Evolutionary conservation across 805 yeast species (phyloP), one percentile per base, ranked within the genome.

Genomic region (Ogataea paradorogensis): DNA sequence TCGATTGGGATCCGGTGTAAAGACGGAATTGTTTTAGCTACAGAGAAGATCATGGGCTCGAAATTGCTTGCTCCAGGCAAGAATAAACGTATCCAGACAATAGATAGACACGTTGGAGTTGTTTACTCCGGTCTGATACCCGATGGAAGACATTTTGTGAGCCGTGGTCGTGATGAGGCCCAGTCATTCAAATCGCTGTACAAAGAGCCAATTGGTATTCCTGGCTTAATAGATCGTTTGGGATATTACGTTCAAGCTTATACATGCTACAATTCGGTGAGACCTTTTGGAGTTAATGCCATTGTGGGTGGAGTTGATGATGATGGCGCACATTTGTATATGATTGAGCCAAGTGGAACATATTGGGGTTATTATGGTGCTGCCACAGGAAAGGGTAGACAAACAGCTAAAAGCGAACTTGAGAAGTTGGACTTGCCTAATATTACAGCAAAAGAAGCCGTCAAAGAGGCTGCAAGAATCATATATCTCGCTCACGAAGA

Each of bases 351-450:
- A 53, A 85, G 95, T 62, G 99, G 99, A 47, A 72, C 88, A 1
- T 88, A 82, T 59, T 95, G 99, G 98, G 99, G 99, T 36, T 93
- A 93, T 67, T 74, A 77, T 40, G 99, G 96, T 46, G 95, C 96
- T 27, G 99, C 99, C 13, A 80, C 97, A 4, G 99, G 99, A 48
- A 93, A 91, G 63, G 99, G 99, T 33, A 80, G 98, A 65, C 99
- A 93, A 65, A 78, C 87, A n/a, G 99, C 99, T 35, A 91, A 91
- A 67, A 84, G 91, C 21, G 99, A 93, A 66, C 75, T 93, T 52
- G 99, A 93, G 65, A 93, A 93, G 64, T 71, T 93, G 61, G 83
- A 87, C 50, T 70, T 80, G 46, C 81, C 80, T 38, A 76, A 73
- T 48, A 67, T 95, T 50, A 68, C 81, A 7, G 85, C 82, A 4